Conservation (phyloP, 805 yeast genomes). For the Sugiyamaella qingdaonensis region DNA sequence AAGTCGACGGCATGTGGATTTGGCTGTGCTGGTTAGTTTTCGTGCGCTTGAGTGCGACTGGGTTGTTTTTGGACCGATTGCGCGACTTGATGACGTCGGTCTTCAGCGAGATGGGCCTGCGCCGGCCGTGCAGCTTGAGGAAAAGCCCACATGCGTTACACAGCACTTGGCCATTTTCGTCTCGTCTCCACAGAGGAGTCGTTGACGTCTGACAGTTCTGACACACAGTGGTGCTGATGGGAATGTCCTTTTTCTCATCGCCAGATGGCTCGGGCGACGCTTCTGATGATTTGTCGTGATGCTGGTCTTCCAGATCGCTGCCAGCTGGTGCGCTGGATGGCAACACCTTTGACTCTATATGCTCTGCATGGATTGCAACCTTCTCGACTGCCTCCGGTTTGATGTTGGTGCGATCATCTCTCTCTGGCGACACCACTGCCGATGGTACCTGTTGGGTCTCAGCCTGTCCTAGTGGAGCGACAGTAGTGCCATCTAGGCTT, state of each 20-base stretch:
- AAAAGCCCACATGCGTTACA: slow-evolving; percentile 95
- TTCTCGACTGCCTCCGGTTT: too few relatives aligned
- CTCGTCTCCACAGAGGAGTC: slow-evolving; percentile 94
- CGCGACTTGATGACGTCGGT: slow-evolving; percentile 91
- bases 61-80: slow-evolving; percentile 46
- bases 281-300: background rate
- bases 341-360: too few relatives aligned
- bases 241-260: background rate
- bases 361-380: too few relatives aligned
- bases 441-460: too few relatives aligned
- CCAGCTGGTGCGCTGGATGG: too few relatives aligned
- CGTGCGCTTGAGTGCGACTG: slow-evolving; percentile 15
- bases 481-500: too few relatives aligned
- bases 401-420: too few relatives aligned
- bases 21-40: slow-evolving; percentile 12
- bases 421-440: too few relatives aligned
- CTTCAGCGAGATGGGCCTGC: slow-evolving; percentile 85
- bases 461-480: too few relatives aligned
- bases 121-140: slow-evolving; percentile 84
- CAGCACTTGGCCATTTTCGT: slow-evolving; percentile 82
- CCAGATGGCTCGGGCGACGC: background rate
- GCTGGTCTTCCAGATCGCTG: too few relatives aligned
- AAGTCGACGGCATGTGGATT: slow-evolving; percentile 10
- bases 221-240: slow-evolving; percentile 43
- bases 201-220: slow-evolving; percentile 89